A percentile compares a stretch with the other conserved stretches of the same genome.
These are phyloP conservation scores for Eudorina sp. DNA, from an alignment of 139 green algal species.

Conservation along the genomic window DNA sequence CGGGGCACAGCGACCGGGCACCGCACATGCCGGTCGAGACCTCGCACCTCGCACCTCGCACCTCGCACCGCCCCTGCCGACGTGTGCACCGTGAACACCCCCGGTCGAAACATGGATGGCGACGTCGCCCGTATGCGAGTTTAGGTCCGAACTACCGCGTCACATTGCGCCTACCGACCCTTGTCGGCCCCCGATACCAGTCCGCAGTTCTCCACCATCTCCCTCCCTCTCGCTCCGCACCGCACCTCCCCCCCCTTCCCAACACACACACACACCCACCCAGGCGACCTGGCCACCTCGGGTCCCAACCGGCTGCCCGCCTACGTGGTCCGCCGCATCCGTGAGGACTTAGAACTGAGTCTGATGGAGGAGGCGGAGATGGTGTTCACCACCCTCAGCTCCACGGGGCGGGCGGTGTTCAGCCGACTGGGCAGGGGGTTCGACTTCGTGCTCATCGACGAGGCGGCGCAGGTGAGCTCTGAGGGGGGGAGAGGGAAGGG, in stretches of 20 bases:
- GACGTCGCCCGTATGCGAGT: too few relatives aligned
- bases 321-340: constrained; percentile 39
- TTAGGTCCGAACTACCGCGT: too few relatives aligned
- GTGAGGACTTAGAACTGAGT: constrained; percentile 58
- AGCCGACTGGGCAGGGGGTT: constrained; percentile 61
- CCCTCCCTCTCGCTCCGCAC: neutral
- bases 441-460: constrained; percentile 92
- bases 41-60: too few relatives aligned
- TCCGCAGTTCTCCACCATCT: too few relatives aligned
- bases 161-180: too few relatives aligned
- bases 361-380: constrained; percentile 82
- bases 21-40: too few relatives aligned
- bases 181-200: too few relatives aligned
- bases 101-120: too few relatives aligned
- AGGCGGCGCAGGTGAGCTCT: constrained; percentile 85
- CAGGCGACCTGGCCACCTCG: constrained; percentile 30
- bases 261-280: too few relatives aligned
- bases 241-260: neutral
- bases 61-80: too few relatives aligned
- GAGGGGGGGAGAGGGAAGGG: neutral
- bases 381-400: constrained; percentile 89
- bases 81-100: too few relatives aligned
- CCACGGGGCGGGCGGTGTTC: constrained; percentile 70
- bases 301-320: neutral
- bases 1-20: too few relatives aligned